These are phyloP conservation scores for cucumber (Cucumis sativus) DNA, from an alignment of 306 rosid genomes.

Conservation along the genomic window DNA sequence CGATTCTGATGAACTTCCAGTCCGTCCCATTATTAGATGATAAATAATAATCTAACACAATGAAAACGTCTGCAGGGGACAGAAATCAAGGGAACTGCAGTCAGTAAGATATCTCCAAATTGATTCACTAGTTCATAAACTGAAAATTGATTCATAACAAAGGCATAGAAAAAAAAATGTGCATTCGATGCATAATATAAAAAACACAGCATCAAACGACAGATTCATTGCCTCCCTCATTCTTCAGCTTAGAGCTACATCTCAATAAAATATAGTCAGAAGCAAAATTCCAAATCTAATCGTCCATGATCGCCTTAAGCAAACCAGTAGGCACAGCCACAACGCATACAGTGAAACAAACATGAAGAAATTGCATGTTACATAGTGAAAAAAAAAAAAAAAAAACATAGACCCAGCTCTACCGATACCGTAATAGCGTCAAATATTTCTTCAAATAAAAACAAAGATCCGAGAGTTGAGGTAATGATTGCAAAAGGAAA, in stretches of 20 bases:
- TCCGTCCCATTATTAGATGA: conserved; percentile 30
- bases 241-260: neutral
- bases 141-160: neutral
- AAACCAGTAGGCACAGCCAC: neutral
- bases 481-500: neutral
- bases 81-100: neutral
- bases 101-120: neutral
- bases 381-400: neutral
- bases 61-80: neutral
- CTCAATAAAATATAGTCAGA: neutral
- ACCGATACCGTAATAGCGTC: neutral
- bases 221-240: neutral
- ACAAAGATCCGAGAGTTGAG: neutral
- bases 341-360: neutral
- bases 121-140: no score
- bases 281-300: neutral
- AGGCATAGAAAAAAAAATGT: neutral
- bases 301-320: neutral
- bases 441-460: neutral
- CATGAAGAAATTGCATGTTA: neutral
- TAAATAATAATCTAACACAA: neutral
- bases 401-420: neutral
- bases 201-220: neutral
- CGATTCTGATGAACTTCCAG: conserved; percentile 21
- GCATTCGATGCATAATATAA: neutral